Evolutionary conservation across 2,329 filamentous ascomycete genomes (phyloP).

Genomic region (Trematosphaeria pertusa): DNA sequence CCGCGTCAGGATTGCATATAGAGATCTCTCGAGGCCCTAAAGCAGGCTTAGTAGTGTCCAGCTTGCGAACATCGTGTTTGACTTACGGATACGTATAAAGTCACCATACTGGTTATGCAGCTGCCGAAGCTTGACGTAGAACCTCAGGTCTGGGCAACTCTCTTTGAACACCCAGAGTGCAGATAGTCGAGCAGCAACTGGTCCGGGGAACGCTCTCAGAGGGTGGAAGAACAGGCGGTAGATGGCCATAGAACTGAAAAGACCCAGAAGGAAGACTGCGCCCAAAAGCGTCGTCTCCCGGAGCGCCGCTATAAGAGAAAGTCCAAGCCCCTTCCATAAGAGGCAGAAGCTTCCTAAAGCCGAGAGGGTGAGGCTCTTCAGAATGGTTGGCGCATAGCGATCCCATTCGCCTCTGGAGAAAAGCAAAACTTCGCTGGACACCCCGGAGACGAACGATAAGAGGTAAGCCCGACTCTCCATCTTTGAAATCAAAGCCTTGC

Average conservation of each 20-base stretch:
- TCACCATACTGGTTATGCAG: conserved; percentile 32
- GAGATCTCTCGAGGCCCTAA: conserved; percentile 31
- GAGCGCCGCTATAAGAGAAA: neutral
- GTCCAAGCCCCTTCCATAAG: neutral
- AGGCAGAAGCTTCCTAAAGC: neutral
- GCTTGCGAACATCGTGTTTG: neutral
- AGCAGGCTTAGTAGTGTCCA: neutral
- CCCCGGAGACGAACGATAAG: neutral
- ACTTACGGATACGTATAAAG: conserved; percentile 32
- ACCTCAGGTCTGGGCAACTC: conserved; percentile 18
- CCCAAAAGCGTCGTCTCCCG: neutral
- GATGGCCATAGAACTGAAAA: neutral
- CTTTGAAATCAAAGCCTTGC: no score
- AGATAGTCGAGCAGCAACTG: conserved; percentile 27
- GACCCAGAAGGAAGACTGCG: neutral
- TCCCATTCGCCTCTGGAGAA: neutral
- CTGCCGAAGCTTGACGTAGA: conserved; percentile 24
- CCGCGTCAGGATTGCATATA: conserved; percentile 26
- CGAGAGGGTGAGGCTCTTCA: neutral
- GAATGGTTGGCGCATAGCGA: neutral
- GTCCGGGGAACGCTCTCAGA: conserved; percentile 29
- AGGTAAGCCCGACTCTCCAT: no score
- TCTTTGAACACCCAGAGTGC: conserved; percentile 33
- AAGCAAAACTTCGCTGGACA: neutral
- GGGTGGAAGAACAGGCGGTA: conserved; percentile 36